phyloP scores from a whole-genome alignment of 1,284 basidiomycete species.

The Malassezia japonica region DNA sequence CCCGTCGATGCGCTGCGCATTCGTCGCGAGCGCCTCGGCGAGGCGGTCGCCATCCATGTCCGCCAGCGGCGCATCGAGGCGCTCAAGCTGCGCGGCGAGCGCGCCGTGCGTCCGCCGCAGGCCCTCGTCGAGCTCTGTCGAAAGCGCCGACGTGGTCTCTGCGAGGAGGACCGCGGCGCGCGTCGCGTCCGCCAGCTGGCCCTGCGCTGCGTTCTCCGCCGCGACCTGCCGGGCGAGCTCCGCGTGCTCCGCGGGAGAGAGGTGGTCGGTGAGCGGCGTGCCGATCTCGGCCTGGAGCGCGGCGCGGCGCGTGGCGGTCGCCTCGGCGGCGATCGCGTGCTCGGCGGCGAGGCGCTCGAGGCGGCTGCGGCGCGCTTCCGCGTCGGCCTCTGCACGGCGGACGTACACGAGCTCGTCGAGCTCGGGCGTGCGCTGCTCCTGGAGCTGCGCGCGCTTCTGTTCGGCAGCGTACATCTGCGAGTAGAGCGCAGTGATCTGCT shows the following conservation, averaged over 20 bases:
- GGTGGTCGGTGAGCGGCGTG: slow-evolving; percentile 64
- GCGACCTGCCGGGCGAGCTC: slow-evolving; percentile 63
- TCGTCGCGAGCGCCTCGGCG: neutral
- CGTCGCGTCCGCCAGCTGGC: slow-evolving; percentile 61
- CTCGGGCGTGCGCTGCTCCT: slow-evolving; percentile 62
- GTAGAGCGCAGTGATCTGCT: slow-evolving; percentile 69
- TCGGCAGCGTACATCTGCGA: slow-evolving; percentile 66
- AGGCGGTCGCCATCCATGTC: slow-evolving; percentile 57
- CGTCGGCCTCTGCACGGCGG: slow-evolving; percentile 62
- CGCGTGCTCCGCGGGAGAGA: slow-evolving; percentile 65
- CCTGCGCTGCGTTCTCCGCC: slow-evolving; percentile 66
- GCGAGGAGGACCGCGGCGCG: slow-evolving; percentile 37
- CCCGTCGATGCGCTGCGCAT: slow-evolving; percentile 2
- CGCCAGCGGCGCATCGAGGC: slow-evolving; percentile 55
- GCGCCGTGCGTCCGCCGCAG: slow-evolving; percentile 68
- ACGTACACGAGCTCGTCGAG: slow-evolving; percentile 59
- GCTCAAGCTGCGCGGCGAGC: slow-evolving; percentile 63
- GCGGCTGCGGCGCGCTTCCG: slow-evolving; percentile 58
- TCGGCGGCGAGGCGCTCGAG: slow-evolving; percentile 64
- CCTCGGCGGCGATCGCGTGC: slow-evolving; percentile 61
- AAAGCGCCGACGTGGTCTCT: slow-evolving; percentile 66
- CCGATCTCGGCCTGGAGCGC: slow-evolving; percentile 65
- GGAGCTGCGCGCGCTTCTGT: slow-evolving; percentile 62
- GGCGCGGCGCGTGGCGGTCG: slow-evolving; percentile 55
- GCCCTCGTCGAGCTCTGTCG: slow-evolving; percentile 87